Evolutionary conservation across 768 basidiomycete genomes (phyloP), one percentile per base, ranked within the genome.

Genomic region (Termitomyces sp.): DNA sequence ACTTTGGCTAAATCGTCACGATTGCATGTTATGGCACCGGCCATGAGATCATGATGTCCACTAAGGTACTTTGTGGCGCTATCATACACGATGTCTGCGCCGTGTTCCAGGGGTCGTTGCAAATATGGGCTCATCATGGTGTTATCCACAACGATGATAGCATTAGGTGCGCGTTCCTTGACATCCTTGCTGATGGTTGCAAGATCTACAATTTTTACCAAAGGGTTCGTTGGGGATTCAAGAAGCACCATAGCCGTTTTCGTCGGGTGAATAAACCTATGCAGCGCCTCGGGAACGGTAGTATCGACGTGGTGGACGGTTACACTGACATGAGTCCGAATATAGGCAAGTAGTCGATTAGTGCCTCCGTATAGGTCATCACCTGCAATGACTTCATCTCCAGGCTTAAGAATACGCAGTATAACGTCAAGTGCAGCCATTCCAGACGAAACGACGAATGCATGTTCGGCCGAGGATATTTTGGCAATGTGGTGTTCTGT

Each of bases 81-180:
- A 72, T 99, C 97, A 67, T 99, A 99, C 9, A 98, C 95, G 55
- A 99, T 86, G 69, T 99, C 97, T 48, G 93, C 93, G 16, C 96
- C 97, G 56, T 97, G 89, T 67, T 98, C 94, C 37, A 98, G 82
- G 12, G 97, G 97, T 57, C 95, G 78, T 69, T 96, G 95, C 8
- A 98, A 79, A 73, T 98, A 98, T 16, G 97, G 96, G 68, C 95
- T 97, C 96, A 98, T 98, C 97, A 98, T 98, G 59, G 97, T 98
- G 70, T 99, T 98, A 72, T 98, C 97, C 22, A 94, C 93, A 37
- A 95, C 90, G 53, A 95, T 76, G 64, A 94, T 65, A 2, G 93
- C 94, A 66, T 90, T 83, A 8, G 88, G 87, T 18, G 88, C 88
- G 49, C 82, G 82, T 66, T 88, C 85, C 68, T 95, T 95, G 63